Evolutionary conservation across 2,329 filamentous ascomycete species (phyloP).

Genomic region (Pleurostoma richardsiae): DNA sequence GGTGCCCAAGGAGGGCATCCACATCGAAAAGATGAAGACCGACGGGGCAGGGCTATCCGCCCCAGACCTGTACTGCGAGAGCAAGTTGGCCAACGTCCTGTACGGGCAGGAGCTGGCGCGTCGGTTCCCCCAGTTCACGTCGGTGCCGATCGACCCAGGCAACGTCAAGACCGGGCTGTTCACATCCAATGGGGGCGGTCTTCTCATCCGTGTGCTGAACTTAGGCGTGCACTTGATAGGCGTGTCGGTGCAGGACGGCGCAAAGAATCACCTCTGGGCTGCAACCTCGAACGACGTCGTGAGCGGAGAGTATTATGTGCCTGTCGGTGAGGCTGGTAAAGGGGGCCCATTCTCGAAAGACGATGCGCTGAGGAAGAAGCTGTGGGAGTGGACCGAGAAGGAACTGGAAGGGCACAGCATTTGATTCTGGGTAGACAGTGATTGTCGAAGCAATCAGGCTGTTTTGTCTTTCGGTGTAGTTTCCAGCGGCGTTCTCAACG

Average conservation of each 20-base stretch:
- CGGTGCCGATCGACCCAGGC: constrained; percentile 33
- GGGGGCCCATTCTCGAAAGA: constrained; percentile 12
- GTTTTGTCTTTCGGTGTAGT: too few relatives aligned
- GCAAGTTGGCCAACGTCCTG: constrained; percentile 42
- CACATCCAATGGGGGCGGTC: constrained; percentile 2
- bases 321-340: constrained; percentile 19
- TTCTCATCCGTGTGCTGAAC: constrained; percentile 2
- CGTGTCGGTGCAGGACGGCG: constrained; percentile 22
- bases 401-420: constrained; percentile 12
- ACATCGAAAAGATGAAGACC: constrained; percentile 22
- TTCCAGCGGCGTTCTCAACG: too few relatives aligned
- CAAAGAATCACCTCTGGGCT: constrained; percentile 31
- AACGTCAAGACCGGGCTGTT: constrained; percentile 28
- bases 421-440: neutral
- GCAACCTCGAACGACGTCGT: constrained; percentile 21
- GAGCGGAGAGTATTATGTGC: constrained; percentile 27
- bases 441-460: too few relatives aligned
- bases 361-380: constrained; percentile 12
- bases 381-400: constrained; percentile 15
- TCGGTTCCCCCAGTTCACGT: constrained; percentile 27
- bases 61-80: constrained; percentile 37
- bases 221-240: constrained; percentile 5
- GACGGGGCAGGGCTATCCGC: constrained; percentile 13
- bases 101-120: constrained; percentile 32
- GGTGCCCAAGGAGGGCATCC: constrained; percentile 20